Evolutionary conservation across 768 basidiomycete genomes (phyloP).

Genomic region (Russula sp.): DNA sequence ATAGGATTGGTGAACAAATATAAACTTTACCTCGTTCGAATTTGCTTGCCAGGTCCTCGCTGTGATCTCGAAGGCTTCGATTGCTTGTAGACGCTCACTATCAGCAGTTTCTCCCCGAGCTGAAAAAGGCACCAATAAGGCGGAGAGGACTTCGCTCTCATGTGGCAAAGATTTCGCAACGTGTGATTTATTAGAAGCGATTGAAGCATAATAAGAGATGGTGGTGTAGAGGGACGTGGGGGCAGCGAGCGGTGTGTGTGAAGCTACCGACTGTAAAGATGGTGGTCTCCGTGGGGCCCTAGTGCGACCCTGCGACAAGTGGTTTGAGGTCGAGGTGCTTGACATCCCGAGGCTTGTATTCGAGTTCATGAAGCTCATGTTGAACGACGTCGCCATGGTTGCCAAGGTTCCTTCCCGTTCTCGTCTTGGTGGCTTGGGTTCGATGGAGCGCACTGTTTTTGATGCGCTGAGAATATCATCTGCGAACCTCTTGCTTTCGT

Average conservation of each 20-base stretch:
- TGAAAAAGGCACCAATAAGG: conserved; percentile 51
- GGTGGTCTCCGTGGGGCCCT: conserved; percentile 37
- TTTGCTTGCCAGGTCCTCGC: conserved; percentile 47
- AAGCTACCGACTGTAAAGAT: conserved; percentile 33
- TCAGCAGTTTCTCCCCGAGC: conserved; percentile 34
- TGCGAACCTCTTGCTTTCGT: conserved; percentile 44
- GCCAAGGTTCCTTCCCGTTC: conserved; percentile 25
- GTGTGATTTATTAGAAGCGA: conserved; percentile 24
- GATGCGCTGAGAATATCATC: conserved; percentile 53
- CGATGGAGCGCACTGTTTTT: conserved; percentile 43
- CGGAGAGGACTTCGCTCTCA: conserved; percentile 52
- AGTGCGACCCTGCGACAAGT: not conserved
- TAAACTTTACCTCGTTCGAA: conserved; percentile 42
- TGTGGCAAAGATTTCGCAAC: conserved; percentile 39
- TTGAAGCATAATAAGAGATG: conserved; percentile 34
- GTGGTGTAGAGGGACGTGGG: conserved; percentile 31
- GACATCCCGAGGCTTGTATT: conserved; percentile 27
- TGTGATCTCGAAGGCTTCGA: conserved; percentile 56
- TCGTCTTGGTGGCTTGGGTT: conserved; percentile 29
- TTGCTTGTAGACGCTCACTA: conserved; percentile 46
- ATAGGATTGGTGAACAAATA: not conserved
- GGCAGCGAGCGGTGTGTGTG: conserved; percentile 35
- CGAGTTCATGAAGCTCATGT: conserved; percentile 34
- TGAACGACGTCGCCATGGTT: conserved; percentile 14
- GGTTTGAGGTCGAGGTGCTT: conserved; percentile 21